phyloP scores from a whole-genome alignment of 768 basidiomycete species.

The Lentinus tigrinus region DNA sequence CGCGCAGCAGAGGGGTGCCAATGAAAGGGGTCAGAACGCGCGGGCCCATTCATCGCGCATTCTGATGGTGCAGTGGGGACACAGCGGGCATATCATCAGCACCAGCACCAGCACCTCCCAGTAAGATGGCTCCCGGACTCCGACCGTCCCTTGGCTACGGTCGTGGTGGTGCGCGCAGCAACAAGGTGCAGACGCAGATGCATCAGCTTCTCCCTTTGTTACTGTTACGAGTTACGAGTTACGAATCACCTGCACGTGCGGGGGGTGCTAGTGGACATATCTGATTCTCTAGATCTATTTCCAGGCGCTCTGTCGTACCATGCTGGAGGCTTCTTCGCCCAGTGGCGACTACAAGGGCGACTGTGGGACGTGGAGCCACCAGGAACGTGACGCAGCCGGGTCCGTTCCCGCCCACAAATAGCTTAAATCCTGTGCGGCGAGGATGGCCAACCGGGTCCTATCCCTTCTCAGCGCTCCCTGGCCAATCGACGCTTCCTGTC shows the following conservation, averaged over 20 bases:
- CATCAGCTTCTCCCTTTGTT: not conserved
- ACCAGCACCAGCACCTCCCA: too few species aligned
- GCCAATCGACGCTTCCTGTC: not conserved
- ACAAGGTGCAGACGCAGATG: not conserved
- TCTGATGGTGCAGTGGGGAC: not conserved
- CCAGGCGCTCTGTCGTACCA: not conserved
- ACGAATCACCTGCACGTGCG: not conserved
- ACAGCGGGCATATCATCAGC: not conserved
- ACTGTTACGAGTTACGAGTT: too few species aligned
- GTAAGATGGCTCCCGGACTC: not conserved
- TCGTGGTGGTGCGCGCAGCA: not conserved
- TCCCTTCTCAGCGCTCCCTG: not conserved
- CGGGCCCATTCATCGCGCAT: not conserved
- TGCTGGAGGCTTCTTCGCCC: not conserved
- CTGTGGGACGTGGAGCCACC: too few species aligned
- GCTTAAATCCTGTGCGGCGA: not conserved
- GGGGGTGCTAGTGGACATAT: not conserved
- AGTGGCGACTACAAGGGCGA: not conserved
- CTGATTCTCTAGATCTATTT: too few species aligned
- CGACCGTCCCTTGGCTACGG: not conserved
- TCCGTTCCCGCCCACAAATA: not conserved
- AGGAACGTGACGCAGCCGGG: not conserved
- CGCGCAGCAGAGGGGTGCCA: too few species aligned
- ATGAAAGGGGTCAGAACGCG: not conserved
- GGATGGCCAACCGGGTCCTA: not conserved